Base-by-base conservation (phyloP, 352 stramenopile species). In the Phytopythium boreale region DNA sequence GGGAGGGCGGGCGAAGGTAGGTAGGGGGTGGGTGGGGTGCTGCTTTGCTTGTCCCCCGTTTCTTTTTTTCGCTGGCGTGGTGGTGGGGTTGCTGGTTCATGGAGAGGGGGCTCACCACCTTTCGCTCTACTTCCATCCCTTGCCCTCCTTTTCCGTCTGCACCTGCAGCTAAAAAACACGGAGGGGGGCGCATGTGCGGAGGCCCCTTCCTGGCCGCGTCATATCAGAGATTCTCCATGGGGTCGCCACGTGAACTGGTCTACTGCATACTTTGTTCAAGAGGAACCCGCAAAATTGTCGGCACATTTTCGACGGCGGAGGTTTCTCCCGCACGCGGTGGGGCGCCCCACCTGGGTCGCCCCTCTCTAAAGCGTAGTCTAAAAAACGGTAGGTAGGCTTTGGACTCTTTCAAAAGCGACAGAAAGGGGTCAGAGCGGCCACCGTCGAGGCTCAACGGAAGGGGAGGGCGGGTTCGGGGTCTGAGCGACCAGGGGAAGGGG, bases 41-140 rank as follows among this genome's bases (percentile, higher is more conserved):
- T n/a, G 39, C 34, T 6, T 22, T 46, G 43, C 43, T 51, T 29
- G 46, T 50, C 43, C 64, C 70, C 71, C 68, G 71, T 77, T 75
- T 77, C 63, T 75, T 76, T 74, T 77, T 74, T 74, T 72, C 51
- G 55, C 59, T 60, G 68, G 66, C 17, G 34, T 39, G 10, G 31
- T 36, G 31, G 31, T 8, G 31, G 31, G 31, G 31, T 36, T 36
- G 31, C 31, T 36, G 31, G 34, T 39, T 24, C 17, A 24, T 20
- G 60, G 36, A 57, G 59, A 63, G 44, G 59, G 59, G 12, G 24
- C 24, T n/a, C n/a, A 5, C 9, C 22, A 26, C 34, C 34, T 39
- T 39, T 39, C 34, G 34, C 34, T 14, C 34, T 39, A 39, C 34
- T 14, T 39, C 7, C 49, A 22, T 14, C 9, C 0, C 12, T 22